Conservation (phyloP, 1,139 yeast species). For the Blastobotrys capitulatus region DNA sequence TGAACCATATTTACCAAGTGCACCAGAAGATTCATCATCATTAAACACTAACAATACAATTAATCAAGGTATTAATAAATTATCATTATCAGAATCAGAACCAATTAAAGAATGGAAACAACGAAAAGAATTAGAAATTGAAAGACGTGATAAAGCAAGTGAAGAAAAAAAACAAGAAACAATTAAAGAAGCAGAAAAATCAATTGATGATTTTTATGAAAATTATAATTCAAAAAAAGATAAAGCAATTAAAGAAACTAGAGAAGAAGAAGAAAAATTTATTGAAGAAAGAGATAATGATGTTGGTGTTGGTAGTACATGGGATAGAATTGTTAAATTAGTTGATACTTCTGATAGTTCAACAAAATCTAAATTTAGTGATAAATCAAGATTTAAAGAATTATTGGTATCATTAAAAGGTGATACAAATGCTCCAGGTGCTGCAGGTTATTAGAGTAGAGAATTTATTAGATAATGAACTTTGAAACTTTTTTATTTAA, state of each 20-base stretch:
- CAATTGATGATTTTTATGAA: conserved; percentile 91
- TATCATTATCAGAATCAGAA: conserved; percentile 32
- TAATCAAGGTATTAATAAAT: conserved; percentile 16
- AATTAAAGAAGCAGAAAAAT: conserved; percentile 71
- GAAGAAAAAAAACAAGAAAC: conserved; percentile 61
- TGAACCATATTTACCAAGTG: conserved; percentile 29
- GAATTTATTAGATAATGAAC: no score
- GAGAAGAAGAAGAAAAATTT: conserved; percentile 62
- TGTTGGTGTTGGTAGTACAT: conserved; percentile 67
- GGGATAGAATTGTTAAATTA: conserved; percentile 73
- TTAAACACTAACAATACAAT: no score
- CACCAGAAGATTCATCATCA: conserved; percentile 20
- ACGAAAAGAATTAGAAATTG: conserved; percentile 75
- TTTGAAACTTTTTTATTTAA: no score
- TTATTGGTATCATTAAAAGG: conserved; percentile 60
- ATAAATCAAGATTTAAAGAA: conserved; percentile 68
- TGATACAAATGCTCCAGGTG: conserved; percentile 70
- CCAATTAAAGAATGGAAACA: conserved; percentile 67
- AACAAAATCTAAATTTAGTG: conserved; percentile 46
- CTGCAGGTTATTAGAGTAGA: conserved; percentile 51
- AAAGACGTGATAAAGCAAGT: conserved; percentile 73
- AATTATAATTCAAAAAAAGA: conserved; percentile 86
- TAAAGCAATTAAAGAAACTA: conserved; percentile 56
- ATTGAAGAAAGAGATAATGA: conserved; percentile 74
- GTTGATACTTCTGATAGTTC: conserved; percentile 42